Evolutionary conservation across 768 basidiomycete genomes (phyloP).

Genomic region (Russula griseocarnosa): DNA sequence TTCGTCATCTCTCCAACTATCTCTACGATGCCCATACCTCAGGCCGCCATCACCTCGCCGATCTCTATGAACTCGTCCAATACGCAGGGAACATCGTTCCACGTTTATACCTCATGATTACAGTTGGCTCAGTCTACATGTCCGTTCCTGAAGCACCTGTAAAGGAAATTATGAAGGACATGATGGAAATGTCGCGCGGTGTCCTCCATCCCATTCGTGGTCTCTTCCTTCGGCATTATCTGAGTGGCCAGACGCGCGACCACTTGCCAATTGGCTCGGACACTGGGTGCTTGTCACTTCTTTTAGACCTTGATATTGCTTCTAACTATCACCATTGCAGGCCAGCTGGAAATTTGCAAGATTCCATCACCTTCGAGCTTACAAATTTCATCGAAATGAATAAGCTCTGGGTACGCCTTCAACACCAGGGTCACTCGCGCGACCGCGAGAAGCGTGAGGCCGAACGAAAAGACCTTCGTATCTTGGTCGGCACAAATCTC

Average conservation of each 20-base stretch:
- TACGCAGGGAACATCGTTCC: constrained; percentile 97
- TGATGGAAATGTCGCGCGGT: constrained; percentile 99
- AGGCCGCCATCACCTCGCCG: constrained; percentile 91
- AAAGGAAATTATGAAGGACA: constrained; percentile 99
- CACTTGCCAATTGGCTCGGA: constrained; percentile 87
- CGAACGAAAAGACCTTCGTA: constrained; percentile 91
- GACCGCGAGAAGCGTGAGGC: constrained; percentile 97
- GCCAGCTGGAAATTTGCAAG: constrained; percentile 84
- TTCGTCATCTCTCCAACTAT: constrained; percentile 92
- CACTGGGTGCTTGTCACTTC: constrained; percentile 49
- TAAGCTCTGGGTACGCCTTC: constrained; percentile 98
- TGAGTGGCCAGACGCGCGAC: constrained; percentile 94
- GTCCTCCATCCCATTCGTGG: constrained; percentile 97
- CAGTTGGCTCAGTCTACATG: constrained; percentile 99
- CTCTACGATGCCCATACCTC: constrained; percentile 93
- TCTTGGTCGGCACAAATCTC: constrained; percentile 95
- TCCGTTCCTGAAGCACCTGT: constrained; percentile 94
- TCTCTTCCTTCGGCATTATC: constrained; percentile 91
- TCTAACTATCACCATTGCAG: constrained; percentile 40
- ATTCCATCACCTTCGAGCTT: constrained; percentile 92
- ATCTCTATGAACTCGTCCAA: constrained; percentile 99
- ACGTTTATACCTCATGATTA: constrained; percentile 96
- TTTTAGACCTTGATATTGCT: background rate
- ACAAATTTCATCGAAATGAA: constrained; percentile 99
- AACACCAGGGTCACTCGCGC: constrained; percentile 95